Base-by-base conservation (phyloP, 208 protist species). In the Acanthamoeba pearcei region DNA sequence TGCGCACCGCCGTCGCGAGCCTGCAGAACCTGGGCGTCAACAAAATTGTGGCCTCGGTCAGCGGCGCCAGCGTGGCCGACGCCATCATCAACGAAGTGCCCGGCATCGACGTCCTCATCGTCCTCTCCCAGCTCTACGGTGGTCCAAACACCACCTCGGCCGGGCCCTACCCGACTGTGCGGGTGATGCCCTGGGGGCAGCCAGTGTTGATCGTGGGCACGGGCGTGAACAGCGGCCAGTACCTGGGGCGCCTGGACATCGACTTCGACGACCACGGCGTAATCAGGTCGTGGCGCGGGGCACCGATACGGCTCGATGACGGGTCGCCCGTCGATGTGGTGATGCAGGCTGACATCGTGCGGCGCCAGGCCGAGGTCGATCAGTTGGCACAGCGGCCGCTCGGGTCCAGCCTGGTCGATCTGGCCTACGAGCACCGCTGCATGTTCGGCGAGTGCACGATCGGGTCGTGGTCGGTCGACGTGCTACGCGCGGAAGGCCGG, bases 61-160 rank as follows among this genome's bases (percentile, higher is more conserved):
- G 88, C 62, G 62, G 88, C 29, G 57, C 85, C 19, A 68, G n/a
- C 46, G 60, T 51, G 5, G 19, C 55, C n/a, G 62, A 72, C 42
- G 88, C 74, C 60, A 76, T 93, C 22, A 10, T 93, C 22, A 15
- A 57, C 24, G 15, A 72, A 29, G 88, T 93, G 62, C 62, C 88
- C 32, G 88, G 88, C 88, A 70, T 93, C 2, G 88, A 93, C 88
- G 88, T 93, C 42, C 51, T 93, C 35, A 70, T 93, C 62, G 64
- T 93, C 24, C 5, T 55, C 24, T 55, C 38, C 1, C n/a, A 93
- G 88, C 24, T 93, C 17, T 76, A 76, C n/a, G 22, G 29, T 5
- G 78, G n/a, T n/a, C n/a, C 32, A 22, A 93, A 93, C 68, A 8
- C 55, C 83, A 38, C 83, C 0, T 19, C 35, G n/a, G 38, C 46